Evolutionary conservation across 208 protist genomes (phyloP).

Genomic region (Crithidia brevicula): DNA sequence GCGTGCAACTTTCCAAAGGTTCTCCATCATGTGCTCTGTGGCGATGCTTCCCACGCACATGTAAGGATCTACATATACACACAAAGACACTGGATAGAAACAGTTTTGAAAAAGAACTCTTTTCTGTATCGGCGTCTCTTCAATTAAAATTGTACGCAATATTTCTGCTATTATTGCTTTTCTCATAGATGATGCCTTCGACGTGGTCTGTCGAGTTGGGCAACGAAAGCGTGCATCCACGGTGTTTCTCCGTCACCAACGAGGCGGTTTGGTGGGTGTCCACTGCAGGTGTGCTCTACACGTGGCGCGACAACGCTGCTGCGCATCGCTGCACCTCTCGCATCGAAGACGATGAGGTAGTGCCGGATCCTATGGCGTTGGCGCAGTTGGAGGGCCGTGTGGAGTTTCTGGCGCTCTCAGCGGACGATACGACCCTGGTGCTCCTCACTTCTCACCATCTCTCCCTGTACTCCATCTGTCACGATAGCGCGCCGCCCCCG

Average conservation of each 20-base stretch:
- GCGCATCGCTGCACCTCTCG: too few species aligned
- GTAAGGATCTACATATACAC: too few species aligned
- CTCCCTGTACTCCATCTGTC: background rate
- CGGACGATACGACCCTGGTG: background rate
- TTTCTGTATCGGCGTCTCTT: too few species aligned
- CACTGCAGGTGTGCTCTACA: slow-evolving; percentile 22
- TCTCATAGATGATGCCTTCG: slow-evolving; percentile 13
- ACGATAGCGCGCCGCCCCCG: background rate
- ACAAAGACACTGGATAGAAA: too few species aligned
- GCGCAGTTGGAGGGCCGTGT: slow-evolving; percentile 26
- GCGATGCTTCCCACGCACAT: too few species aligned
- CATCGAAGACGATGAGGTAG: background rate
- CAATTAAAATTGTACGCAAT: too few species aligned
- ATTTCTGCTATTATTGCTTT: too few species aligned
- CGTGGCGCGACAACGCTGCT: slow-evolving; percentile 13
- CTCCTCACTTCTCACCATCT: slow-evolving; percentile 4
- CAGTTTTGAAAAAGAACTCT: too few species aligned
- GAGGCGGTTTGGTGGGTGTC: slow-evolving; percentile 36
- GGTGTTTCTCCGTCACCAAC: slow-evolving; percentile 20
- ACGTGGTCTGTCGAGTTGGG: slow-evolving; percentile 30
- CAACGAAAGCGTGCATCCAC: slow-evolving; percentile 13
- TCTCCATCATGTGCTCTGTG: too few species aligned
- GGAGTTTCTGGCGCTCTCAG: slow-evolving; percentile 9
- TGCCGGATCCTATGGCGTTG: slow-evolving; percentile 15
- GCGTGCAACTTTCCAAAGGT: too few species aligned